Base-by-base conservation (phyloP, 306 rosid species). In the Vigna mungo region DNA sequence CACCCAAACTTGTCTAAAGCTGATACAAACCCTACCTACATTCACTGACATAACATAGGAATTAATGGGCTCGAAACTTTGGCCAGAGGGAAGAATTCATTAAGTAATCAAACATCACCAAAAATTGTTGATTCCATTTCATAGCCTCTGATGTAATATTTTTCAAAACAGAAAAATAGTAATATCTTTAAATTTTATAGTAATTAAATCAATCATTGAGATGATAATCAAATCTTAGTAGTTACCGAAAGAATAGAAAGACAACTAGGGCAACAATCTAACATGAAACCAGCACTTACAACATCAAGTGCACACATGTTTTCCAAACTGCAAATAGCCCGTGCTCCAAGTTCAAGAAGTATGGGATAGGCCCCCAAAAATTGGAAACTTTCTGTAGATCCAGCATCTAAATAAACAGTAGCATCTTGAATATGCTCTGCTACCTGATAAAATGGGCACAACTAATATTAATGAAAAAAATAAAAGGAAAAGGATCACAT, bases 321-420 rank as follows among this genome's bases (percentile, higher is more conserved):
- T 80, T 84, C 87, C 89, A 92, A 90, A 86, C 94, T 92, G 79
- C 97, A 94, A 63, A 94, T 72, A 20, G 88, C 91, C 20, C 81
- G 90, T 18, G 85, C 94, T 67, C 98, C 96, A 43, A 85, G 89
- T 68, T 86, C 89, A 41, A 94, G 86, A 82, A 94, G 86, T 70
- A 88, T 51, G 39, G 96, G 80, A 81, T 84, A 92, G 9, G 97
- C 94, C 77, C 90, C 97, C 32, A 78, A 84, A 81, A 83, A 81
- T 56, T 92, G 98, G 83, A 94, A 94, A 82, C 97, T 92, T 81
- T 94, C 94, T 1, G 89, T 83, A 44, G 87, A 78, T 47, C 98
- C 98, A 71, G 93, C 94, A 88, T 94, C 98, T 55, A 94, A 78
- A 84, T 92, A 91, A 80, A 94, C 81, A 82, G 88, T 48, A 52